phyloP scores from a whole-genome alignment of 192 early-diverging fungal genomes.

The Coemansia pectinata region DNA sequence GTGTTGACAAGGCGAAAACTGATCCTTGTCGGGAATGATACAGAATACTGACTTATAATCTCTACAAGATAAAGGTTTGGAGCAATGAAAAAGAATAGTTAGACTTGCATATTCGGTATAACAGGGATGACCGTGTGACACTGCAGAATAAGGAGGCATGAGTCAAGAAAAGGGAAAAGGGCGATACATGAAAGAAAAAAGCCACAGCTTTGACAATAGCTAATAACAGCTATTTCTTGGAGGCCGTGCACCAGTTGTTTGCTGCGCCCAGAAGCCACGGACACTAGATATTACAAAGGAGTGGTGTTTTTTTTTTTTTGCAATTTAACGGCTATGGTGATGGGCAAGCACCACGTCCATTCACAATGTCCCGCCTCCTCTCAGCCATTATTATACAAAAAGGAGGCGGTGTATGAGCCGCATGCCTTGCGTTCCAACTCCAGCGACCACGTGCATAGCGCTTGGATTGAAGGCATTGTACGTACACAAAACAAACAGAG shows the following conservation, averaged over 20 bases:
- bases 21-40: constrained; percentile 8
- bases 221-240: constrained; percentile 1
- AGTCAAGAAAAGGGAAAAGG: neutral
- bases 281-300: neutral
- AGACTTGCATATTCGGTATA: constrained; percentile 6
- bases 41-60: constrained; percentile 1
- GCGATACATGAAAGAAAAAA: neutral
- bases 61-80: constrained; percentile 9
- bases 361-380: constrained; percentile 4
- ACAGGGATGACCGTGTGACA: neutral
- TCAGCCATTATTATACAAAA: constrained; percentile 4
- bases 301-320: neutral
- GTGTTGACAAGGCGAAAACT: neutral
- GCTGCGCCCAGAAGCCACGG: constrained; percentile 10
- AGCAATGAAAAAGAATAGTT: neutral
- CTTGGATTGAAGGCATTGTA: neutral
- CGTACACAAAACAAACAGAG: constrained; percentile 7
- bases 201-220: neutral
- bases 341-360: constrained; percentile 3
- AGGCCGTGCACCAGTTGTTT: neutral
- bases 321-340: neutral
- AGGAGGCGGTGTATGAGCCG: neutral
- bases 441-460: constrained; percentile 6
- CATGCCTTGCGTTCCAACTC: neutral
- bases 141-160: neutral